Base-by-base conservation (phyloP, 2,329 filamentous ascomycete genomes). In the Trichophaea hybrida region DNA sequence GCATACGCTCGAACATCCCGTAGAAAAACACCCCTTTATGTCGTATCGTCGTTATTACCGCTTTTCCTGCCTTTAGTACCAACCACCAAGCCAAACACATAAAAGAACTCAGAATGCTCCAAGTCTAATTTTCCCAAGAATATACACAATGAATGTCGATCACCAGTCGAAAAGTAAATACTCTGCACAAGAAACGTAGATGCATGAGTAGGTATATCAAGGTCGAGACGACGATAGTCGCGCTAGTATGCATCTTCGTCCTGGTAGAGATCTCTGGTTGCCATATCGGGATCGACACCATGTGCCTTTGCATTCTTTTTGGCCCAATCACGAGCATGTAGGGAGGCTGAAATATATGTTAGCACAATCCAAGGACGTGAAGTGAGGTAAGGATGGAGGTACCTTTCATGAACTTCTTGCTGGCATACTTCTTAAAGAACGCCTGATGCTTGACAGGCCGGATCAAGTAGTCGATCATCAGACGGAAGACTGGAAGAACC, bases 401-500 rank as follows among this genome's bases (percentile, higher is more conserved):
- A 95, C 91, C 90, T 77, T 98, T 98, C 69, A 97, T 76, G 75
- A 97, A 98, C 75, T 95, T 96, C 79, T 97, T 98, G 81, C 88
- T 94, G 59, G 93, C 93, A 73, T 98, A 98, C 75, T 98, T 98
- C 81, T 94, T 95, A 80, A 96, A 97, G 78, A 98, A 96, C 40
- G 93, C 94, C 72, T 97, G 91, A 70, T 98, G 93, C 48, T 84
- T 81, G 57, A 96, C 86, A 32, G 91, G 93, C 10, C 87, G 83
- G 61, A 86, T 86, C 43, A 98, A 84, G 72, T 98, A 98, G 73
- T 98, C 90, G 63, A 98, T 83, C 90, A 98, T 96, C 62, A 97
- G 79, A 69, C 85, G 80, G 70, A 95, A 88, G 44, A 97, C 87
- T 8, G 91, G 91, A 72, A 91, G 81, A 67, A 98, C 89, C 74